Evolutionary conservation across 257 asterid genomes (phyloP).

Genomic region (Capsicum rhomboideum): DNA sequence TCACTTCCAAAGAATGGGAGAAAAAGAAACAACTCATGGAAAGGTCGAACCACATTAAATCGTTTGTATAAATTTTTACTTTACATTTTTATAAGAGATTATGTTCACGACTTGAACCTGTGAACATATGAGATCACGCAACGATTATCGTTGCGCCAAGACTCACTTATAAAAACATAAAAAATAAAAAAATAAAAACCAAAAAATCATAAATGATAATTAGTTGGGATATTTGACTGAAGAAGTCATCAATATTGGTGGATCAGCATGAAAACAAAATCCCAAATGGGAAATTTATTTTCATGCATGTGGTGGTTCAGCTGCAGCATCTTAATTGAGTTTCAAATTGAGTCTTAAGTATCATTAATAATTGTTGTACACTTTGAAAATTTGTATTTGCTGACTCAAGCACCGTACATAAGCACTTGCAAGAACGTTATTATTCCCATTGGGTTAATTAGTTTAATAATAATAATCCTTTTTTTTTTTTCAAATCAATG

Average conservation of each 20-base stretch:
- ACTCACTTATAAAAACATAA: neutral
- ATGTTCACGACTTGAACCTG: neutral
- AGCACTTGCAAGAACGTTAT: conserved; percentile 3
- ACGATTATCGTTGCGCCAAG: neutral
- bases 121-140: too few species aligned
- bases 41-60: too few species aligned
- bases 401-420: neutral
- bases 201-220: neutral
- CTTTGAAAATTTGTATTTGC: neutral
- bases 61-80: too few species aligned
- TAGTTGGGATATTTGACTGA: neutral
- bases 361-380: neutral
- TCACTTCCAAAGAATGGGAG: too few species aligned
- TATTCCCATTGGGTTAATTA: neutral
- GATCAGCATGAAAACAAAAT: neutral
- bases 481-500: too few species aligned
- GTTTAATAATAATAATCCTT: too few species aligned
- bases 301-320: neutral
- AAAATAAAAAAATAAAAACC: neutral
- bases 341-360: neutral
- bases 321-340: neutral
- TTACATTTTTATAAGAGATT: too few species aligned
- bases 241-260: too few species aligned
- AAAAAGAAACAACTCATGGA: too few species aligned
- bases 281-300: neutral